These are phyloP conservation scores for Fennellomyces sp. DNA, from an alignment of 371 early-diverging fungal genomes.

Conservation along the genomic window DNA sequence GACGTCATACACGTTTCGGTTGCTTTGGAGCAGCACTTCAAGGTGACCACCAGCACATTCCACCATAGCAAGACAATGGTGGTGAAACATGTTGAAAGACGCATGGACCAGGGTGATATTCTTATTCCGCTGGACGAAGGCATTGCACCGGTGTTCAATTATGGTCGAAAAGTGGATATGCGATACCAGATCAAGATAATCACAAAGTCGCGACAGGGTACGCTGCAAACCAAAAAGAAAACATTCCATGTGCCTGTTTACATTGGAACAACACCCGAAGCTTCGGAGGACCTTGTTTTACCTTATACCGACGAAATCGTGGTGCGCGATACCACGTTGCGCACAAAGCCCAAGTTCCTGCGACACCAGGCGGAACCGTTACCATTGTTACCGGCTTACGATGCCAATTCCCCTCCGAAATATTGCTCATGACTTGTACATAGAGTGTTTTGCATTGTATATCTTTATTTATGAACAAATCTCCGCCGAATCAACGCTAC, in stretches of 20 bases:
- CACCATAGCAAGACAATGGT: neutral
- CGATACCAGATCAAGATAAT: neutral
- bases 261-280: neutral
- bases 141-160: neutral
- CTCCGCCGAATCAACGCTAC: too few species aligned
- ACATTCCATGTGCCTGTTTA: conserved; percentile 1
- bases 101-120: neutral
- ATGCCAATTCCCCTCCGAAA: neutral
- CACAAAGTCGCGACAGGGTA: neutral
- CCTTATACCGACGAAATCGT: conserved; percentile 9
- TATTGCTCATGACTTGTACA: neutral
- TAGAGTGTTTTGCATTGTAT: neutral
- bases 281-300: neutral
- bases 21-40: conserved; percentile 11
- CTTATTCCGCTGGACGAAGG: neutral
- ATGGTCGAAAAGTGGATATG: conserved; percentile 6
- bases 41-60: conserved; percentile 6
- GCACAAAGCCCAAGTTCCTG: conserved; percentile 10
- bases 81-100: conserved; percentile 1
- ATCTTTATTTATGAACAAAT: too few species aligned
- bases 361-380: neutral
- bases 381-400: neutral
- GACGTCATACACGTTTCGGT: neutral
- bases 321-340: conserved; percentile 3
- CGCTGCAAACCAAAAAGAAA: conserved; percentile 1